These are phyloP conservation scores for Ampelomyces quisqualis DNA, from an alignment of 2,329 filamentous ascomycete species.

Conservation along the genomic window DNA sequence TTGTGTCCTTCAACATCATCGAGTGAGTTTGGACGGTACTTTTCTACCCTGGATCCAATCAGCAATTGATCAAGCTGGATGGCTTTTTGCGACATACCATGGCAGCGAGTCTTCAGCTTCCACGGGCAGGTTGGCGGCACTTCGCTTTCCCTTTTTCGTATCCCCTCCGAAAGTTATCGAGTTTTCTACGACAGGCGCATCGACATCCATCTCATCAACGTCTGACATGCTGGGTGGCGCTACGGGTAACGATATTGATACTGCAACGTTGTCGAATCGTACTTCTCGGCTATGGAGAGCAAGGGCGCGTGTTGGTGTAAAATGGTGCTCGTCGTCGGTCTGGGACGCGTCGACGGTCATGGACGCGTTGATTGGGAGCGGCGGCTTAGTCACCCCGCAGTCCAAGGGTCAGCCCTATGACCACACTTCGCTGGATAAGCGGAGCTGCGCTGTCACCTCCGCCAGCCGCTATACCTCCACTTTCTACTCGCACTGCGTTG, in stretches of 20 bases:
- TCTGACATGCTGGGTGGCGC: slow-evolving; percentile 52
- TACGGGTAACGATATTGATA: no score
- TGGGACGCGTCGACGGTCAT: slow-evolving; percentile 18
- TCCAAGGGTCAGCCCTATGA: slow-evolving; percentile 38
- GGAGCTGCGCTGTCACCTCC: slow-evolving; percentile 34
- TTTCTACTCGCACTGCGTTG: slow-evolving; percentile 12
- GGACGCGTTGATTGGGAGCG: slow-evolving; percentile 41
- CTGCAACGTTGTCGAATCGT: neutral
- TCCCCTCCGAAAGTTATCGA: slow-evolving; percentile 71
- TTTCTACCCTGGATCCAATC: slow-evolving; percentile 72
- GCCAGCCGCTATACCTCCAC: slow-evolving; percentile 24
- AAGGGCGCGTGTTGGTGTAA: no score
- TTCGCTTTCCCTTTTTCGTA: slow-evolving; percentile 83
- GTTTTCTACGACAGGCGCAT: slow-evolving; percentile 55
- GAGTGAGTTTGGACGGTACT: slow-evolving; percentile 86
- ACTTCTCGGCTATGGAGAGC: neutral
- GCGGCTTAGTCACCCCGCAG: slow-evolving; percentile 33
- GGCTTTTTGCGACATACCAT: slow-evolving; percentile 60
- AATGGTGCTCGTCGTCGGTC: no score
- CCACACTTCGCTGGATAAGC: slow-evolving; percentile 28
- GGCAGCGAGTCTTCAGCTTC: slow-evolving; percentile 92
- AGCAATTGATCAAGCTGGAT: neutral
- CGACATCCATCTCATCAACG: slow-evolving; percentile 66
- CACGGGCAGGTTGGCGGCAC: slow-evolving; percentile 87
- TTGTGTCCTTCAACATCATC: slow-evolving; percentile 94